Evolutionary conservation across 306 rosid species (phyloP).

Genomic region (Potentilla sterilis): DNA sequence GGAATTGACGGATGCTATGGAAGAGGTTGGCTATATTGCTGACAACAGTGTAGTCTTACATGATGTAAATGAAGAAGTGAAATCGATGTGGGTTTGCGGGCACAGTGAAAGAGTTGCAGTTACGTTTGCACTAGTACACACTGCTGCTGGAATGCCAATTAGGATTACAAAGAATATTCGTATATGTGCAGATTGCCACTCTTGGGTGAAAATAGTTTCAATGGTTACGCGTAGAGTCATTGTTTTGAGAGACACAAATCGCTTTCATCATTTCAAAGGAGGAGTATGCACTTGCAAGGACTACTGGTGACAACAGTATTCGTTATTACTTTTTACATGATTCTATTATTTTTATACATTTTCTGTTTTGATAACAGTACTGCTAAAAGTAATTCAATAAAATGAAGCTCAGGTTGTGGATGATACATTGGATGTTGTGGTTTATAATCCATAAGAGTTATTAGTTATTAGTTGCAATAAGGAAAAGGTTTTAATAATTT

Average conservation of each 20-base stretch:
- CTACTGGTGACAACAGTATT: conserved; percentile 42
- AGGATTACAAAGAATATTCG: conserved; percentile 60
- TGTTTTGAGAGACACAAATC: conserved; percentile 55
- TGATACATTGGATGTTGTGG: not conserved
- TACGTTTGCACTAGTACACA: conserved; percentile 42
- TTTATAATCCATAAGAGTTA: not conserved
- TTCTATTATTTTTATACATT: not conserved
- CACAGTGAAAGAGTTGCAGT: conserved; percentile 58
- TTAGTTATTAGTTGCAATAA: not conserved
- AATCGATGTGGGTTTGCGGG: conserved; percentile 48
- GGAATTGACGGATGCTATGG: conserved; percentile 33
- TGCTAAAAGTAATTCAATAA: not conserved
- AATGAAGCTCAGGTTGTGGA: not conserved
- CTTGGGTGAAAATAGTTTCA: conserved; percentile 58
- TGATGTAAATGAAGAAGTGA: conserved; percentile 27
- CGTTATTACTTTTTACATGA: not conserved
- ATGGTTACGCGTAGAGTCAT: conserved; percentile 37
- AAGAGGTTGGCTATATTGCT: conserved; percentile 42
- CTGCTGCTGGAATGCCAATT: conserved; percentile 41
- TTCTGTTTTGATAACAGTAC: not conserved
- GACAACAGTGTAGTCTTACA: conserved; percentile 53
- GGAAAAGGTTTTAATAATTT: not conserved
- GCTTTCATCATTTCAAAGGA: conserved; percentile 57
- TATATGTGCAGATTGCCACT: conserved; percentile 58
- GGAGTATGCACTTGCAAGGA: conserved; percentile 64